These are phyloP conservation scores for Heterobasidion irregulare DNA, from an alignment of 1,284 basidiomycete species.

Conservation along the genomic window DNA sequence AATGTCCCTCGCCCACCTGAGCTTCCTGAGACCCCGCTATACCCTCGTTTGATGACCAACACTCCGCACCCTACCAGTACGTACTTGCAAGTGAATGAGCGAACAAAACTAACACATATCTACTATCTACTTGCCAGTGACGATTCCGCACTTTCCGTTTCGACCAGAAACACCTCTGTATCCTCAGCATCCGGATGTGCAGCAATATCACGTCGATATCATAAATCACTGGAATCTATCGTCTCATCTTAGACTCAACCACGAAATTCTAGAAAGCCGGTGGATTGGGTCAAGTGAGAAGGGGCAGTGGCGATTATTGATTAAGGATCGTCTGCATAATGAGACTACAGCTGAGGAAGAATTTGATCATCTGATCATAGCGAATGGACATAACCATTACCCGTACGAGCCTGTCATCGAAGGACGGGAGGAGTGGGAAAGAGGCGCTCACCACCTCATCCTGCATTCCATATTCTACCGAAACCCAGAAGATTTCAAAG, in stretches of 20 bases:
- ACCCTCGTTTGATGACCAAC: conserved; percentile 46
- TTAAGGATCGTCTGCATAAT: conserved; percentile 8
- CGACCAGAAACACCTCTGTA: conserved; percentile 39
- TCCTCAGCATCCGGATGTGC: conserved; percentile 36
- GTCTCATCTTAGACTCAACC: conserved; percentile 33
- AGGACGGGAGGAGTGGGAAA: conserved; percentile 39
- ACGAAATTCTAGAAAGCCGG: conserved; percentile 26
- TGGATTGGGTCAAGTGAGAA: conserved; percentile 32
- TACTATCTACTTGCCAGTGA: conserved; percentile 24
- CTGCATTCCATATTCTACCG: conserved; percentile 51
- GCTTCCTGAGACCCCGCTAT: conserved; percentile 46
- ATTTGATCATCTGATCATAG: conserved; percentile 47
- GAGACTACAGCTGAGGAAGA: conserved; percentile 7
- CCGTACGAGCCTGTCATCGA: conserved; percentile 35
- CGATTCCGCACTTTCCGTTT: conserved; percentile 44
- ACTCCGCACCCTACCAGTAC: conserved; percentile 36
- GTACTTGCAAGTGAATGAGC: not conserved
- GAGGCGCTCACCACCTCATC: conserved; percentile 25
- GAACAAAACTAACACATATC: not conserved
- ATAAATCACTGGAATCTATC: conserved; percentile 29
- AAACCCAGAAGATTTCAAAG: conserved; percentile 32
- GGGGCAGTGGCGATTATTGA: conserved; percentile 8
- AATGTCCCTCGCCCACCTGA: conserved; percentile 30
- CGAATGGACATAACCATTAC: conserved; percentile 45
- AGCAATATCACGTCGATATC: conserved; percentile 37